A percentile compares a stretch with the other conserved stretches of the same genome.
Evolutionary conservation across 768 basidiomycete species (phyloP).

Genomic region (Leccinellum albellum): DNA sequence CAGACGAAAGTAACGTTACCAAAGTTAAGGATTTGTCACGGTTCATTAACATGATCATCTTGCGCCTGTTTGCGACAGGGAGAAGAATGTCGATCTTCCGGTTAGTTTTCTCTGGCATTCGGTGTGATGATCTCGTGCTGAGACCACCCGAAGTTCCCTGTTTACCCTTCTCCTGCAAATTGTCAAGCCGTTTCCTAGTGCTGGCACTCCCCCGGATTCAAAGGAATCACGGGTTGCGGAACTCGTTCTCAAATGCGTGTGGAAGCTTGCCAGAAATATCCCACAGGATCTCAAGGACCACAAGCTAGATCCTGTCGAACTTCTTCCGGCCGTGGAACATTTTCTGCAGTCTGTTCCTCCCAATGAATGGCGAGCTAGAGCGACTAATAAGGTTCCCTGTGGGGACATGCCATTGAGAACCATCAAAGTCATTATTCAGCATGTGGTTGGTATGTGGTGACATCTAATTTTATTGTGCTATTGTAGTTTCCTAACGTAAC

Average conservation of each 20-base stretch:
- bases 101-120: constrained; percentile 40
- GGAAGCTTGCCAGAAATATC: constrained; percentile 95
- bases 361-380: constrained; percentile 92
- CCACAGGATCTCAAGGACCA: constrained; percentile 84
- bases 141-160: constrained; percentile 39
- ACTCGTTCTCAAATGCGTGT: constrained; percentile 91
- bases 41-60: constrained; percentile 98
- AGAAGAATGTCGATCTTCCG: constrained; percentile 88
- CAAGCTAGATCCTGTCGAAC: constrained; percentile 78
- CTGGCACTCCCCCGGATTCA: constrained; percentile 67
- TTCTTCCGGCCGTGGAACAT: constrained; percentile 90
- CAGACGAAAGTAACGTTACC: constrained; percentile 79
- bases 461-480: not conserved
- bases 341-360: constrained; percentile 93
- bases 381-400: constrained; percentile 86
- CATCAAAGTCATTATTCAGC: constrained; percentile 97
- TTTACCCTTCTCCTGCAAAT: constrained; percentile 81
- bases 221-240: constrained; percentile 88
- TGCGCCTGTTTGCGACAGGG: constrained; percentile 88
- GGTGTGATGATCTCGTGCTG: not conserved
- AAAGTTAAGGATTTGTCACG: constrained; percentile 91
- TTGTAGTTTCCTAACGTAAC: constrained; percentile 16
- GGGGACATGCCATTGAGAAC: constrained; percentile 98
- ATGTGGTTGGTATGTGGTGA: constrained; percentile 79
- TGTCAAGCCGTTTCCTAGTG: constrained; percentile 77